These are phyloP conservation scores for Trichaptum fuscoviolaceum DNA, from an alignment of 768 basidiomycete species.

Conservation along the genomic window DNA sequence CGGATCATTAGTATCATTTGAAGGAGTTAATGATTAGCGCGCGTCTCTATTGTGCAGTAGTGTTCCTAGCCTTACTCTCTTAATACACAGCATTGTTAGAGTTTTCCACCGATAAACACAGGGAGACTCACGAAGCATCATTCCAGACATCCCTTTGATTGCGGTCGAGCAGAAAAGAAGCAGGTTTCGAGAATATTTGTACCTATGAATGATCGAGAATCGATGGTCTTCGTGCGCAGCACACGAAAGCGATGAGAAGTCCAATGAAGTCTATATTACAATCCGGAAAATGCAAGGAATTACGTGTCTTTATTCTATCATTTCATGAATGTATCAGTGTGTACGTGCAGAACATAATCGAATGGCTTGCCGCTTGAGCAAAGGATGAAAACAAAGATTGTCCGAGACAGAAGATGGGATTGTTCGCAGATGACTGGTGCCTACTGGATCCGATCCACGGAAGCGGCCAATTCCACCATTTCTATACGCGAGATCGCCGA, in stretches of 20 bases:
- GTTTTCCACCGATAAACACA: no score
- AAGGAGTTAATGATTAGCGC: no score
- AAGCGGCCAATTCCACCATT: neutral
- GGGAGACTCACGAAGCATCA: no score
- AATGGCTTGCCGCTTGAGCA: neutral
- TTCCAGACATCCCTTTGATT: no score
- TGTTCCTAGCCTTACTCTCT: no score
- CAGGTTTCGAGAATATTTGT: no score
- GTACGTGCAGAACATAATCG: neutral
- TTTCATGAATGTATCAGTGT: neutral
- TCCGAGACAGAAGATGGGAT: neutral
- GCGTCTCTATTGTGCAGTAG: no score
- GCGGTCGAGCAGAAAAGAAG: no score
- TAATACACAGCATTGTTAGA: no score
- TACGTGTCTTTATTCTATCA: neutral
- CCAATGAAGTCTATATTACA: neutral
- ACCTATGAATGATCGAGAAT: neutral
- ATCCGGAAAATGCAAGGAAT: neutral
- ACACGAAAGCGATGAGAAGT: neutral
- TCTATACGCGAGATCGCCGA: conserved; percentile 37
- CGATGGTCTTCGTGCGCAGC: neutral
- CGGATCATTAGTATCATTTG: no score
- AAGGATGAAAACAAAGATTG: no score
- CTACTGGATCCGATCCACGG: neutral
- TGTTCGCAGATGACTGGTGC: neutral